These are phyloP conservation scores for Ramaria rubella DNA, from an alignment of 768 basidiomycete genomes.

Conservation along the genomic window DNA sequence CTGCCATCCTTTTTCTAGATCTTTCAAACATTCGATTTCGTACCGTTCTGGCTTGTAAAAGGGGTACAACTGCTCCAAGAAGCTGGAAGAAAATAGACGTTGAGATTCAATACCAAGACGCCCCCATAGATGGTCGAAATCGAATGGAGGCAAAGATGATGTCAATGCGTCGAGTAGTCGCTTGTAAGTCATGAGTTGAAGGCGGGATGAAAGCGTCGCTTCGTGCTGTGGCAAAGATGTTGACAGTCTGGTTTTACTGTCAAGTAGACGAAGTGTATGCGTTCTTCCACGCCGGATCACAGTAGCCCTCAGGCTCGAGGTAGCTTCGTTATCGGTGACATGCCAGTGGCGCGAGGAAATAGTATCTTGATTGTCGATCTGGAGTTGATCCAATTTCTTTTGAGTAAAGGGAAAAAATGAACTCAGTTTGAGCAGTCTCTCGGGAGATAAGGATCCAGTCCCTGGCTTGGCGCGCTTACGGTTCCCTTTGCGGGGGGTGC, in stretches of 20 bases:
- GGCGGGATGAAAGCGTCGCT: slow-evolving; percentile 50
- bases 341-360: background rate
- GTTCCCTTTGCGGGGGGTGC: slow-evolving; percentile 20
- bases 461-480: slow-evolving; percentile 18
- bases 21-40: slow-evolving; percentile 21
- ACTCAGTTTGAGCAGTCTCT: background rate
- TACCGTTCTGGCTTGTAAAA: slow-evolving; percentile 6
- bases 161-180: slow-evolving; percentile 53
- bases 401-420: slow-evolving; percentile 14
- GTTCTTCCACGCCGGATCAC: background rate
- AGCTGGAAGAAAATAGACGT: slow-evolving; percentile 42
- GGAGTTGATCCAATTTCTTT: background rate
- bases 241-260: slow-evolving; percentile 63
- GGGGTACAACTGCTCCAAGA: slow-evolving; percentile 30
- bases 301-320: background rate
- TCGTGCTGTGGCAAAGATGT: slow-evolving; percentile 46
- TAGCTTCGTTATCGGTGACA: background rate
- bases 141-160: slow-evolving; percentile 36
- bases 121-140: slow-evolving; percentile 50
- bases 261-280: slow-evolving; percentile 26
- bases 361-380: background rate
- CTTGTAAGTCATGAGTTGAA: slow-evolving; percentile 77
- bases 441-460: slow-evolving; percentile 8
- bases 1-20: slow-evolving; percentile 29
- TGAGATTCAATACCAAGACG: slow-evolving; percentile 38